These are phyloP conservation scores for Cercospora zeina DNA, from an alignment of 2,329 filamentous ascomycete genomes.

Conservation along the genomic window DNA sequence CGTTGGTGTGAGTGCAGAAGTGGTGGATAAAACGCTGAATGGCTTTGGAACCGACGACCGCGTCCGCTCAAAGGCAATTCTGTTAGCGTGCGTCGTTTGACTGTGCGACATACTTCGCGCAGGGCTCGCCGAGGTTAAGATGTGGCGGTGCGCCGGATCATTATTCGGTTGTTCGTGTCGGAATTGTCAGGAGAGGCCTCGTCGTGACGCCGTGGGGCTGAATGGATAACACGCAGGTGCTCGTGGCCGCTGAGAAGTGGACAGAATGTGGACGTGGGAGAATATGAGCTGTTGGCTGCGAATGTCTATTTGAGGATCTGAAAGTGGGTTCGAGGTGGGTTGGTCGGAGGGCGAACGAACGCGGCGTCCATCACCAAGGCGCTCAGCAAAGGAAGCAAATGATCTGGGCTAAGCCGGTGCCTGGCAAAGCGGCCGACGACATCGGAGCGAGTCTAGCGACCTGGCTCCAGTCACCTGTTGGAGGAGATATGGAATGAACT, in stretches of 20 bases:
- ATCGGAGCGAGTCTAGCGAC: too few relatives aligned
- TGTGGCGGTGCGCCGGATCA: too few relatives aligned
- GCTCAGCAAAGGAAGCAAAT: not conserved
- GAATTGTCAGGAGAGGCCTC: too few relatives aligned
- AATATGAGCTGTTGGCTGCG: too few relatives aligned
- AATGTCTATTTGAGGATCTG: not conserved
- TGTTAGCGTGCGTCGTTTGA: not conserved
- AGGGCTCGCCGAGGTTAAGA: not conserved
- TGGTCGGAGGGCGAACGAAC: not conserved
- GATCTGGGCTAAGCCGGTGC: not conserved
- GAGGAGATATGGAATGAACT: not conserved
- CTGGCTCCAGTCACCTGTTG: not conserved
- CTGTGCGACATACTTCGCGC: not conserved
- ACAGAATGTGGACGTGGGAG: too few relatives aligned
- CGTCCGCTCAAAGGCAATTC: not conserved
- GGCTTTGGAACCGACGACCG: too few relatives aligned
- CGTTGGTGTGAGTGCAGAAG: too few relatives aligned
- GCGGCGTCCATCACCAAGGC: not conserved
- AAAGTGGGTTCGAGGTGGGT: not conserved
- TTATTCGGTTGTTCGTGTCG: too few relatives aligned
- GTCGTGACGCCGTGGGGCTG: too few relatives aligned
- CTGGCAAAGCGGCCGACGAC: not conserved
- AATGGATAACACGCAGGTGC: too few relatives aligned
- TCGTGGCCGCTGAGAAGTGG: too few relatives aligned
- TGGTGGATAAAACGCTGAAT: too few relatives aligned